Percentiles rank a stretch among this genome's conserved stretches.
Conservation (phyloP, 768 basidiomycete species). For the Chalciporus chontae region DNA sequence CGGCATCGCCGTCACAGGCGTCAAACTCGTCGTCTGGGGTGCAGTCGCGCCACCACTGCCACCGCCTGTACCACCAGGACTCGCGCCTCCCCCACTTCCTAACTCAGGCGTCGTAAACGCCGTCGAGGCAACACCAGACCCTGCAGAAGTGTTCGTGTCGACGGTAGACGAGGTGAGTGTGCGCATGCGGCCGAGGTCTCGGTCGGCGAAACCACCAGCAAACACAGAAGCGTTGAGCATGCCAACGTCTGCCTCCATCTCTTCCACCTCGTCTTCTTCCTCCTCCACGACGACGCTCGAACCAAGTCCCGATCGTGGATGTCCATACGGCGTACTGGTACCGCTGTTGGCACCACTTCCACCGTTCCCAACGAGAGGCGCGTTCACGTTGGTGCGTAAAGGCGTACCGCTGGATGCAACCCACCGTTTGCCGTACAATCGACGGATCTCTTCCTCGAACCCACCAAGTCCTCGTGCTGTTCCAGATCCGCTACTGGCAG, state of each 20-base stretch:
- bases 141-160: slow-evolving; percentile 30
- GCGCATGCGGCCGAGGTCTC: slow-evolving; percentile 46
- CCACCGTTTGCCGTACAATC: slow-evolving; percentile 74
- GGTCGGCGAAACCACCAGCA: slow-evolving; percentile 38
- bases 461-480: slow-evolving; percentile 43
- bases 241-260: slow-evolving; percentile 41
- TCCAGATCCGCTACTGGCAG: slow-evolving; percentile 28
- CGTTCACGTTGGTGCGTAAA: slow-evolving; percentile 59
- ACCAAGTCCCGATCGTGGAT: slow-evolving; percentile 49
- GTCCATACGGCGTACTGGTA: slow-evolving; percentile 63
- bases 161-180: slow-evolving; percentile 50
- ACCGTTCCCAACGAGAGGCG: slow-evolving; percentile 28
- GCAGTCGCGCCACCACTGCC: slow-evolving; percentile 28
- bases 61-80: slow-evolving; percentile 28
- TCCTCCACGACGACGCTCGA: slow-evolving; percentile 61
- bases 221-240: slow-evolving; percentile 30
- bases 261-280: slow-evolving; percentile 71
- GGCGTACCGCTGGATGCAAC: slow-evolving; percentile 56
- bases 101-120: slow-evolving; percentile 64
- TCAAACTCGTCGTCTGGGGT: slow-evolving; percentile 53
- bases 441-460: slow-evolving; percentile 77
- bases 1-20: slow-evolving; percentile 67
- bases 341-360: slow-evolving; percentile 60
- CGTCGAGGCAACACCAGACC: slow-evolving; percentile 44
- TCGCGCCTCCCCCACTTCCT: slow-evolving; percentile 29